A percentile compares a stretch with the other conserved stretches of the same genome.
Evolutionary conservation across 306 rosid genomes (phyloP).

Genomic region (Quercus berberidifolia): DNA sequence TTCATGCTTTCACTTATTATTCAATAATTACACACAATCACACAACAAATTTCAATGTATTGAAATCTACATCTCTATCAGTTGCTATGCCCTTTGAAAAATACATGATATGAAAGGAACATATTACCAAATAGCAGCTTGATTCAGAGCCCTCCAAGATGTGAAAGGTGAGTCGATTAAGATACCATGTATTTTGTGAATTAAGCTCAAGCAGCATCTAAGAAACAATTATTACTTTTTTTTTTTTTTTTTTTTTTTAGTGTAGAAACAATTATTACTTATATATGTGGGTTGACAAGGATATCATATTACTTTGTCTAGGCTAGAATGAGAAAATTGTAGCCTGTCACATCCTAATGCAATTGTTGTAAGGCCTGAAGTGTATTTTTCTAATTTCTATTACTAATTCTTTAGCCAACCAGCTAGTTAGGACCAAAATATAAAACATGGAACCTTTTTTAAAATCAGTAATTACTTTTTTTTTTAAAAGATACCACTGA

Average conservation of each 20-base stretch:
- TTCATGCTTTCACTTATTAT: too few relatives aligned
- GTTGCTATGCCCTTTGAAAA: slow-evolving; percentile 7
- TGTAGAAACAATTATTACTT: too few relatives aligned
- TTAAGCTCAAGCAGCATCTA: neutral
- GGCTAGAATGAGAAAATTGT: neutral
- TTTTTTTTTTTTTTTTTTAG: too few relatives aligned
- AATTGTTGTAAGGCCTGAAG: neutral
- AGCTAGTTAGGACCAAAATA: too few relatives aligned
- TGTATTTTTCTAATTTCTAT: too few relatives aligned
- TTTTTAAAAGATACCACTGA: too few relatives aligned
- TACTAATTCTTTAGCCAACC: too few relatives aligned
- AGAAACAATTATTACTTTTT: neutral
- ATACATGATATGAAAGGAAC: slow-evolving; percentile 17
- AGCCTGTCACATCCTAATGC: neutral
- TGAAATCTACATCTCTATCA: slow-evolving; percentile 17
- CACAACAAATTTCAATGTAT: neutral
- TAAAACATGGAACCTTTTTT: too few relatives aligned
- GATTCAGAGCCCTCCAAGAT: neutral
- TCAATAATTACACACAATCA: too few relatives aligned
- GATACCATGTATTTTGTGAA: neutral
- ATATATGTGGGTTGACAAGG: neutral
- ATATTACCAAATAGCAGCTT: slow-evolving; percentile 22
- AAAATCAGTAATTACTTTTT: too few relatives aligned
- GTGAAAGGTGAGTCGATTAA: neutral
- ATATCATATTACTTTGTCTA: neutral